Evolutionary conservation across 2,329 filamentous ascomycete species (phyloP), one percentile per base, ranked within the genome.

Genomic region (Fusarium veterinarium): DNA sequence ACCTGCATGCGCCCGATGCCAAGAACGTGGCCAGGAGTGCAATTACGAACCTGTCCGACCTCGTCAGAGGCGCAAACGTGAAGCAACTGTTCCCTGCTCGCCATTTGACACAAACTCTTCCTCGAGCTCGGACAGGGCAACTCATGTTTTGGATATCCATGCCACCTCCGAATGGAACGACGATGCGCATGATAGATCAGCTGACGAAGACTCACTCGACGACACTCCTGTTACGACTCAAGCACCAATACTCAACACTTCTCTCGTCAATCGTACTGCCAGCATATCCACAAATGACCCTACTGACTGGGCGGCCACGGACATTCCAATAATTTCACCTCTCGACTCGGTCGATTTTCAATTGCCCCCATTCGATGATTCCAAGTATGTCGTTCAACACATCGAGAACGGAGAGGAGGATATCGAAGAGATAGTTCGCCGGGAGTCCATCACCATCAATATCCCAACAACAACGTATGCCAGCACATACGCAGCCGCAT

Each of bases 1-100:
- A 12, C 87, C 87, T 6, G 80, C 82, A 49, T 89, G 87, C 74
- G 81, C 84, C 28, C 86, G 87, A 44, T 89, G 87, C 77, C 73
- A 80, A 45, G 87, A 89, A 76, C 83, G 84, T 44, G 81, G 81
- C 55, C 80, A 86, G 49, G 82, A 85, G 28, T 89, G 87, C 73
- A 78, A 81, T 5, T 89, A 89, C 69, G 87, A 88, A 64, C 80
- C 84, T 42, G 82, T 87, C 25, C 80, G 77, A 67, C 82, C 80
- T 65, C 83, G 81, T 37, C 82, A 83, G 64, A 79, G 82, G 41
- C 81, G 82, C 37, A 82, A 80, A 69, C 77, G 78, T 33, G 78
- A 79, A 19, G 71, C 75, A 10, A 75, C 65, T 28, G 60, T 58
- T 31, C 66, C 67, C 45, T 62, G 51, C 44, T 63, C 76, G 38